A percentile compares a stretch with the other conserved stretches of the same genome.
Conservation (phyloP, 2,329 filamentous ascomycete genomes). For the Penicillium sp. region DNA sequence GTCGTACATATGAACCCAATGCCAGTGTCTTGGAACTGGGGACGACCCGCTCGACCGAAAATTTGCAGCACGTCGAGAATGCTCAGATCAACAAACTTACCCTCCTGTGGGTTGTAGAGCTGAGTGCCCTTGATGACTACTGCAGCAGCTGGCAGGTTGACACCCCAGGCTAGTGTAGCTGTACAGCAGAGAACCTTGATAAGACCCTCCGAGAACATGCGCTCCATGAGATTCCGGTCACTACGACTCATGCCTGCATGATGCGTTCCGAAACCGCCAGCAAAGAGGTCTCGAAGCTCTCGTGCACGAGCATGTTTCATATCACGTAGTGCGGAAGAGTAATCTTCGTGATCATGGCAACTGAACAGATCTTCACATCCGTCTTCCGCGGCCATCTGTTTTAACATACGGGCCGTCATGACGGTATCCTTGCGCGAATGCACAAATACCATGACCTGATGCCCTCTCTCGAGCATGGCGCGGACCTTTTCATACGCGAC, state of each 20-base stretch:
- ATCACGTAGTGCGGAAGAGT: slow-evolving; percentile 74
- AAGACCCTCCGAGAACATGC: slow-evolving; percentile 85
- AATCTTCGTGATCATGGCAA: slow-evolving; percentile 72
- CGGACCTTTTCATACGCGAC: slow-evolving; percentile 91
- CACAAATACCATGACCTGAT: slow-evolving; percentile 99
- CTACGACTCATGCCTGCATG: slow-evolving; percentile 95
- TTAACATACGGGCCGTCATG: slow-evolving; percentile 77
- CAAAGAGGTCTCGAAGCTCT: slow-evolving; percentile 83
- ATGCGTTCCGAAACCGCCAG: slow-evolving; percentile 90
- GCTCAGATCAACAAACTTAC: slow-evolving; percentile 92
- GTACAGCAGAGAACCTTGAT: slow-evolving; percentile 98
- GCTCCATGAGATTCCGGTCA: slow-evolving; percentile 93
- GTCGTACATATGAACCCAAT: slow-evolving; percentile 98
- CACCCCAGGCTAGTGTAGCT: slow-evolving; percentile 95
- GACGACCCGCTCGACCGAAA: slow-evolving; percentile 94
- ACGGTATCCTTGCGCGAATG: slow-evolving; percentile 95
- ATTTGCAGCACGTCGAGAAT: slow-evolving; percentile 97
- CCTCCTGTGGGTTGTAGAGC: slow-evolving; percentile 92
- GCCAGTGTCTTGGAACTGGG: slow-evolving; percentile 95
- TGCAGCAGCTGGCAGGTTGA: slow-evolving; percentile 93
- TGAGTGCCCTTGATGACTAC: slow-evolving; percentile 98
- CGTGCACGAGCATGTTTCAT: slow-evolving; percentile 81
- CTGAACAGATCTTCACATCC: slow-evolving; percentile 79
- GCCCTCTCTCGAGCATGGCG: slow-evolving; percentile 85
- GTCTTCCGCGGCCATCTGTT: slow-evolving; percentile 81